Evolutionary conservation across 352 stramenopile genomes (phyloP).

Genomic region (Phytophthora boehmeriae): DNA sequence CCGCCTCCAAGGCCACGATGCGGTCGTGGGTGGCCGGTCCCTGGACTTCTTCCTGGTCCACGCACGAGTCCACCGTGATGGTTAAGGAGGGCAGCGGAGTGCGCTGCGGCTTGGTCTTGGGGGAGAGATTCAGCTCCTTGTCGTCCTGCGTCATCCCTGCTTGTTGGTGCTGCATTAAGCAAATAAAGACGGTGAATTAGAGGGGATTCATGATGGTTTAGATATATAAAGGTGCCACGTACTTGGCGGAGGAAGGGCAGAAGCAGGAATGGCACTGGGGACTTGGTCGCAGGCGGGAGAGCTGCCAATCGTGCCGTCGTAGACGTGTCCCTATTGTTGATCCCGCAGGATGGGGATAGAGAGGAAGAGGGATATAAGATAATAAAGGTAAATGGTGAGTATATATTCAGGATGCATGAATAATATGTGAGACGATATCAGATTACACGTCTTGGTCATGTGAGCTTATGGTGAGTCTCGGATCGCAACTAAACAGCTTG

Average conservation of each 20-base stretch:
- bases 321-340: not conserved
- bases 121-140: conserved; percentile 23
- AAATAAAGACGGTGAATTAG: not conserved
- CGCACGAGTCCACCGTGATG: conserved; percentile 36
- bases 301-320: not conserved
- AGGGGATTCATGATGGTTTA: no score
- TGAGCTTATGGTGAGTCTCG: no score
- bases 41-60: conserved; percentile 44
- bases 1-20: conserved; percentile 28
- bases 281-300: not conserved
- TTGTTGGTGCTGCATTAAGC: not conserved
- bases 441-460: no score
- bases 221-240: not conserved
- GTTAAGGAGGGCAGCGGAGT: conserved; percentile 31
- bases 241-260: not conserved
- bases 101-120: conserved; percentile 17
- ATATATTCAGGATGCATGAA: no score
- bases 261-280: not conserved
- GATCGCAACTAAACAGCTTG: no score
- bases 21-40: conserved; percentile 44
- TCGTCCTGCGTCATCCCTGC: conserved; percentile 13
- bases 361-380: not conserved
- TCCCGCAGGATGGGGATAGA: not conserved
- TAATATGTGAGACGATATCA: no score
- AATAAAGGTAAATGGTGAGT: no score